phyloP scores from a whole-genome alignment of 768 basidiomycete genomes.

The Chalciporus piperatus region DNA sequence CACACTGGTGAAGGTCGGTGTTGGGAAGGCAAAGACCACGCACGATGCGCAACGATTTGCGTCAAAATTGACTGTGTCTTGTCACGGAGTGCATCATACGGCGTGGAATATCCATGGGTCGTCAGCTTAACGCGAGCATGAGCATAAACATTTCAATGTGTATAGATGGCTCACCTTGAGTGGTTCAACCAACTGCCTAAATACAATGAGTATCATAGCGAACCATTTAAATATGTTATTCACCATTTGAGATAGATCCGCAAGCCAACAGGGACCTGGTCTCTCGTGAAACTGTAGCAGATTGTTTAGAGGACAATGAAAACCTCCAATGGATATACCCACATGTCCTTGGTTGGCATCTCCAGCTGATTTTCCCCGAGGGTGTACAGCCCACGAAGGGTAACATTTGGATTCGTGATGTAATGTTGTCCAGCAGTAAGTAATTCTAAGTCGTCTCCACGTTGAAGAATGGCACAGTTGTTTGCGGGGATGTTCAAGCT shows the following conservation, averaged over 20 bases:
- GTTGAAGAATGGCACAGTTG: slow-evolving; percentile 83
- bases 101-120: slow-evolving; percentile 80
- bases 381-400: slow-evolving; percentile 75
- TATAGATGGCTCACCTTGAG: slow-evolving; percentile 36
- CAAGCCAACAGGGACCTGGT: slow-evolving; percentile 82
- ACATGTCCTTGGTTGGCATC: slow-evolving; percentile 89
- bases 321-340: slow-evolving; percentile 22
- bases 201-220: neutral
- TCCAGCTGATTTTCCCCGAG: slow-evolving; percentile 82
- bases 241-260: slow-evolving; percentile 82
- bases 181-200: slow-evolving; percentile 50
- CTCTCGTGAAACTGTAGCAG: slow-evolving; percentile 65
- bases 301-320: neutral
- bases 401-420: slow-evolving; percentile 81
- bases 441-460: slow-evolving; percentile 75
- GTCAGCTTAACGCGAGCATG: slow-evolving; percentile 52
- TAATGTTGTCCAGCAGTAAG: slow-evolving; percentile 81
- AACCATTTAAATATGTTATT: slow-evolving; percentile 18
- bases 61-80: slow-evolving; percentile 87
- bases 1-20: neutral
- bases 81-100: slow-evolving; percentile 74
- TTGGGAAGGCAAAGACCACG: slow-evolving; percentile 22
- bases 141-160: slow-evolving; percentile 37
- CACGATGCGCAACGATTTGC: slow-evolving; percentile 79
- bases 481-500: slow-evolving; percentile 83